Percentiles rank a stretch among this genome's conserved stretches.
Evolutionary conservation across 208 protist species (phyloP).

Genomic region (Acanthamoeba lugdunensis): DNA sequence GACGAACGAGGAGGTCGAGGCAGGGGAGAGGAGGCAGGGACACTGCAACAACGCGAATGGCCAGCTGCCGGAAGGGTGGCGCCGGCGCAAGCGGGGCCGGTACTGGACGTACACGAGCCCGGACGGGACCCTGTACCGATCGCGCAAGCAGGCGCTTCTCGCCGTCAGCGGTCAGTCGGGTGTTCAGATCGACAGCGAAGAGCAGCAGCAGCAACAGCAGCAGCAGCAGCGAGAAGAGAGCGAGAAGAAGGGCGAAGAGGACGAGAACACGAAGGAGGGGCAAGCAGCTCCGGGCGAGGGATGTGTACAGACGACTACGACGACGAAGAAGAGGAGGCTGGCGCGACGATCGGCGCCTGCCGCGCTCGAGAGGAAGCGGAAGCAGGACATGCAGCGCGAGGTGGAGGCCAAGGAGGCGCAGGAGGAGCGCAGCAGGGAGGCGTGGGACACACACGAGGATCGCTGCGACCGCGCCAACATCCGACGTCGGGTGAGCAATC

Average conservation of each 20-base stretch:
- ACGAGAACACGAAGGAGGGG: background rate
- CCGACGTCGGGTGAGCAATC: no score
- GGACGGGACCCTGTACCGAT: background rate
- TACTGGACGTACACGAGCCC: background rate
- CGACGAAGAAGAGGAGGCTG: background rate
- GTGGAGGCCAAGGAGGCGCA: constrained; percentile 34
- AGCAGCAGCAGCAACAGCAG: background rate
- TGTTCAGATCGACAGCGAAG: background rate
- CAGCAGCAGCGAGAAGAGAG: background rate
- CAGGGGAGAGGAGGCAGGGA: background rate
- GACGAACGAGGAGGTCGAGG: background rate
- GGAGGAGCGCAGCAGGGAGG: background rate
- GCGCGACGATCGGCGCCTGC: constrained; percentile 2
- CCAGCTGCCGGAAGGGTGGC: background rate
- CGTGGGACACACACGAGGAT: background rate
- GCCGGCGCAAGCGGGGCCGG: background rate
- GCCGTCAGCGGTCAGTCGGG: background rate
- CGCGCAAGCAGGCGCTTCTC: background rate
- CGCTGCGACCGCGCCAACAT: no score
- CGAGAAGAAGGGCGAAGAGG: background rate
- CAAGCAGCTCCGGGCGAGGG: background rate
- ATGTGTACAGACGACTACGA: background rate
- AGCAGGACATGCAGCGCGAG: constrained; percentile 13
- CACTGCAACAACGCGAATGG: background rate
- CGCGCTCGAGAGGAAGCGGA: background rate